These are phyloP conservation scores for Flueggea neowawraea DNA, from an alignment of 441 rosid genomes.

Conservation along the genomic window DNA sequence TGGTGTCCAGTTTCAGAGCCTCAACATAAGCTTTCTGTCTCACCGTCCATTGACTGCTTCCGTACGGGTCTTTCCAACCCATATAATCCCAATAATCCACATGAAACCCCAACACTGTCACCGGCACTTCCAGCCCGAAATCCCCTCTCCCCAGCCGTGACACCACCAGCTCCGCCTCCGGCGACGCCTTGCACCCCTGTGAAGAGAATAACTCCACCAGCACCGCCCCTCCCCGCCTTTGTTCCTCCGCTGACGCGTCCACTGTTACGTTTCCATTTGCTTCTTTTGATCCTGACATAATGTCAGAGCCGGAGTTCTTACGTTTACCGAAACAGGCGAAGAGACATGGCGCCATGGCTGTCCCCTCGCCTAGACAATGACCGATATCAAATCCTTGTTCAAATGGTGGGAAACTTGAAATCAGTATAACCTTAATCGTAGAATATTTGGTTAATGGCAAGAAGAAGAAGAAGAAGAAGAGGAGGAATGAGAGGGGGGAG, in stretches of 20 bases:
- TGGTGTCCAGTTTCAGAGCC: constrained; percentile 70
- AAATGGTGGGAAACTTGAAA: too few relatives aligned
- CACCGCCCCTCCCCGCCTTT: constrained; percentile 31
- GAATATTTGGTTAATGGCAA: not conserved
- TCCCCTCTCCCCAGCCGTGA: constrained; percentile 93
- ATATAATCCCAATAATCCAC: constrained; percentile 91
- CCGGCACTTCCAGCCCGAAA: constrained; percentile 53
- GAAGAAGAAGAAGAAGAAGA: not conserved
- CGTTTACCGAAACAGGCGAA: constrained; percentile 60
- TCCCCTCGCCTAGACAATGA: constrained; percentile 12
- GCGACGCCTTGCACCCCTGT: constrained; percentile 81
- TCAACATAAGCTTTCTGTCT: constrained; percentile 88
- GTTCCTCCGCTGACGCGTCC: constrained; percentile 43
- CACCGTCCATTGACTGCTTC: constrained; percentile 74
- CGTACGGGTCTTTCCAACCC: constrained; percentile 96
- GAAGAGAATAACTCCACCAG: constrained; percentile 85
- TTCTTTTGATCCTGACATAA: constrained; percentile 14
- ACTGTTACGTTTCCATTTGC: constrained; percentile 18
- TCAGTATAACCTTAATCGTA: too few relatives aligned
- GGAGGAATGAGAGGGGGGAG: constrained; percentile 8
- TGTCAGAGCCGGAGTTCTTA: not conserved
- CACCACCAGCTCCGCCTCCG: constrained; percentile 70
- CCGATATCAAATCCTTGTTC: too few relatives aligned
- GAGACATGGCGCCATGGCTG: constrained; percentile 62
- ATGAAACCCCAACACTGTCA: constrained; percentile 63